Evolutionary conservation across 768 basidiomycete genomes (phyloP).

Genomic region (Rhodotorula paludigena): DNA sequence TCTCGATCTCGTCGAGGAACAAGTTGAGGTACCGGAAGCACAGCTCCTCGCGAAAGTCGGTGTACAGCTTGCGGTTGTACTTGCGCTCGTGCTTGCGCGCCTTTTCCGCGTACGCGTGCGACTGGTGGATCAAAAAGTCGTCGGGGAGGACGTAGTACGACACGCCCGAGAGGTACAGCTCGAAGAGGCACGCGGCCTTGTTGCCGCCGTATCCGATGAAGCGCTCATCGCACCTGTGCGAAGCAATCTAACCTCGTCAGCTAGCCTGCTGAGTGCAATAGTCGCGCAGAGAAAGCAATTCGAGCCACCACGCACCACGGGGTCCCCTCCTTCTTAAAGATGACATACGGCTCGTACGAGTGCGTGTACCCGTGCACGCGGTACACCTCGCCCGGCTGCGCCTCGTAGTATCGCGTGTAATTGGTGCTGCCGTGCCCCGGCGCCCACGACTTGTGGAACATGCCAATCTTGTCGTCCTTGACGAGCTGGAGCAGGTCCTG

Average conservation of each 20-base stretch:
- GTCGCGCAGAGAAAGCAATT: background rate
- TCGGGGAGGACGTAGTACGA: conserved; percentile 77
- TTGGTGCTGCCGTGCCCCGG: conserved; percentile 78
- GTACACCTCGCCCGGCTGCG: conserved; percentile 63
- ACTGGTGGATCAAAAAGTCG: conserved; percentile 85
- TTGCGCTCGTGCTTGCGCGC: conserved; percentile 69
- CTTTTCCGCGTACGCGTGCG: conserved; percentile 71
- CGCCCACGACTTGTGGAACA: conserved; percentile 74
- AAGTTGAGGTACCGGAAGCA: conserved; percentile 66
- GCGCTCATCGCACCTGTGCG: conserved; percentile 74
- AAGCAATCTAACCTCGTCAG: background rate
- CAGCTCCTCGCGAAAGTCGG: conserved; percentile 71
- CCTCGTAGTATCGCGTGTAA: conserved; percentile 62
- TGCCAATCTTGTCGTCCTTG: conserved; percentile 56
- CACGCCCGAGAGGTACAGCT: conserved; percentile 81
- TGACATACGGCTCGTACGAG: conserved; percentile 81
- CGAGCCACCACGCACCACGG: conserved; percentile 58
- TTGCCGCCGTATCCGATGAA: conserved; percentile 89
- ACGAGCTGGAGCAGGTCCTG: conserved; percentile 58
- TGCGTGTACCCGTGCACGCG: conserved; percentile 67
- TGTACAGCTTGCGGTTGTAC: conserved; percentile 69
- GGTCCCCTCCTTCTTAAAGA: conserved; percentile 67
- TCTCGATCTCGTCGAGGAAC: conserved; percentile 57
- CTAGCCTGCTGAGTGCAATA: background rate
- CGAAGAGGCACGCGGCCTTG: conserved; percentile 86